phyloP scores from a whole-genome alignment of 2,329 filamentous ascomycete genomes.

The Blastomyces percursus region DNA sequence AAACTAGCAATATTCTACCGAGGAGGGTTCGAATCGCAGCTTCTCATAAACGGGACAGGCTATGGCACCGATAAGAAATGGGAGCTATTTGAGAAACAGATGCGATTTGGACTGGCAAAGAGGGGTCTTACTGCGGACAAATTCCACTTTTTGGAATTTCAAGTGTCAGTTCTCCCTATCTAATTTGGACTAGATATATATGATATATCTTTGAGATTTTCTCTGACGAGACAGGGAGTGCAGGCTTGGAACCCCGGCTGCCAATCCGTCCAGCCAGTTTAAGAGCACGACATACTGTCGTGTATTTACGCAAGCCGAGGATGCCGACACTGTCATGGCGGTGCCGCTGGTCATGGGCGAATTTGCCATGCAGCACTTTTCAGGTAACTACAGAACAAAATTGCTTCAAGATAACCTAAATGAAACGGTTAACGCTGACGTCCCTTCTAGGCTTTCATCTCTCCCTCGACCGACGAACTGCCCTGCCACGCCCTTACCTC shows the following conservation, averaged over 20 bases:
- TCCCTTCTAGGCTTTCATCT: constrained; percentile 30
- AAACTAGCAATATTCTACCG: constrained; percentile 43
- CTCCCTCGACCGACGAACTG: constrained; percentile 34
- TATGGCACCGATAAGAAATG: constrained; percentile 42
- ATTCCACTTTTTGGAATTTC: constrained; percentile 45
- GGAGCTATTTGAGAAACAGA: constrained; percentile 39
- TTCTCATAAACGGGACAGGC: constrained; percentile 38
- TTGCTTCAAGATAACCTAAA: background rate
- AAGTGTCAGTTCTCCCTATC: constrained; percentile 24
- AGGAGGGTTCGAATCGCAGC: constrained; percentile 39
- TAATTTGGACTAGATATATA: background rate
- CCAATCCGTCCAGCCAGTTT: constrained; percentile 32
- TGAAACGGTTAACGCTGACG: background rate
- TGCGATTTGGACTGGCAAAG: constrained; percentile 35
- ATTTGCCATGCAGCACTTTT: constrained; percentile 37
- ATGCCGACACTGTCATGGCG: constrained; percentile 19
- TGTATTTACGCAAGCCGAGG: constrained; percentile 33
- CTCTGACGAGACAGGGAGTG: background rate
- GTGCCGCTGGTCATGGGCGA: constrained; percentile 25
- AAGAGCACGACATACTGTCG: constrained; percentile 38
- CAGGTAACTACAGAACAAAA: constrained; percentile 13
- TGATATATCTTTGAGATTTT: background rate
- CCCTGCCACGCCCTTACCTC: constrained; percentile 31
- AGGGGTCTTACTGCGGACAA: constrained; percentile 27
- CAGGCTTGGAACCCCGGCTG: constrained; percentile 28